Evolutionary conservation across 2,329 filamentous ascomycete genomes (phyloP).

Genomic region (Fusarium floridanum): DNA sequence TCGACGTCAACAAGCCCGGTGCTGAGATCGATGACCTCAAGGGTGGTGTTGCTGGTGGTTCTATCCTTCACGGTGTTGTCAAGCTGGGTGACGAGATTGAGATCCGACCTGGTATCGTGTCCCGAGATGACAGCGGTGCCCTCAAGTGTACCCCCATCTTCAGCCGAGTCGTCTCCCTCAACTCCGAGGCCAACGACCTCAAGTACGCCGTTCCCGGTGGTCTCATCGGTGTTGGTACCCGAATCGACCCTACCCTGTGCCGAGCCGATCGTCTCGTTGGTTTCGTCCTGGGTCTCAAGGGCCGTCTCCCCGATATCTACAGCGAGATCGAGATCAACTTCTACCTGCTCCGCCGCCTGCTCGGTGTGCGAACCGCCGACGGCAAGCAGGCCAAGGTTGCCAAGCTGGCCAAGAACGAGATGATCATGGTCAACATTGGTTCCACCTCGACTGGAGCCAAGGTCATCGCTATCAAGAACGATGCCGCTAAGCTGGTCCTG

Average conservation of each 20-base stretch:
- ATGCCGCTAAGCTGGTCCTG: slow-evolving; percentile 93
- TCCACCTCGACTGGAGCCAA: slow-evolving; percentile 98
- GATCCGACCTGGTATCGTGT: slow-evolving; percentile 98
- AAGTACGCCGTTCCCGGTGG: slow-evolving; percentile 98
- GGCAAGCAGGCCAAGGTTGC: slow-evolving; percentile 99
- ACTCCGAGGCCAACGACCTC: slow-evolving; percentile 97
- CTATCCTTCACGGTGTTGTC: slow-evolving; percentile 94
- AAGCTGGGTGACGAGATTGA: slow-evolving; percentile 99
- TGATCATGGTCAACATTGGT: slow-evolving; percentile 99
- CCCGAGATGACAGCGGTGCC: slow-evolving; percentile 91
- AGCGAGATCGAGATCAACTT: slow-evolving; percentile 99
- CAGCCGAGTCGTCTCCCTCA: slow-evolving; percentile 93
- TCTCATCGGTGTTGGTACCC: slow-evolving; percentile 97
- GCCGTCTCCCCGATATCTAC: slow-evolving; percentile 95
- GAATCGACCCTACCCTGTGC: slow-evolving; percentile 97
- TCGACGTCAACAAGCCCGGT: slow-evolving; percentile 99
- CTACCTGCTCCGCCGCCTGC: slow-evolving; percentile 92
- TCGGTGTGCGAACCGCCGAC: slow-evolving; percentile 97
- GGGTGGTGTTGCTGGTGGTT: slow-evolving; percentile 97
- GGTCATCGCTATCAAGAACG: slow-evolving; percentile 95
- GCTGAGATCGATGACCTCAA: slow-evolving; percentile 98
- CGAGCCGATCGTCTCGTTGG: slow-evolving; percentile 98
- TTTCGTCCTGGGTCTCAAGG: slow-evolving; percentile 95
- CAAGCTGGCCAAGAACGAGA: slow-evolving; percentile 97
- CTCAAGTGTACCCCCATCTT: slow-evolving; percentile 98